These are phyloP conservation scores for Cladobotryum mycophilum DNA, from an alignment of 2,329 filamentous ascomycete genomes.

Conservation along the genomic window DNA sequence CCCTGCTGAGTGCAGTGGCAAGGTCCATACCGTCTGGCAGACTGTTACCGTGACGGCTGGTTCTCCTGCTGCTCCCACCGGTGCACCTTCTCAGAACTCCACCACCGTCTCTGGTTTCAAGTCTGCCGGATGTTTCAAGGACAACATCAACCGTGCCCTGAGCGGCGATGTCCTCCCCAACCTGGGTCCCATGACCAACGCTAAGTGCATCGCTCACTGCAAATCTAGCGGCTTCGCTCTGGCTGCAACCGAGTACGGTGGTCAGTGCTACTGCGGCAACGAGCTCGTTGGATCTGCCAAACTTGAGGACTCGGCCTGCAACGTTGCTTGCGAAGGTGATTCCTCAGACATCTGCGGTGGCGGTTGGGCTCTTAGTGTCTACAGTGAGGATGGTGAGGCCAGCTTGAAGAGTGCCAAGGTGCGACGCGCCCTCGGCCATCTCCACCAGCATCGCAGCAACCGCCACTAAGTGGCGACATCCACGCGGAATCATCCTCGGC, in stretches of 20 bases:
- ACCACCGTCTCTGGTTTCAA: constrained; percentile 25
- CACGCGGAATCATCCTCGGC: too few relatives aligned
- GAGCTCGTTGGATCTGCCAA: constrained; percentile 28
- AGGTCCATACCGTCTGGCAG: constrained; percentile 35
- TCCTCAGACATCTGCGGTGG: constrained; percentile 45
- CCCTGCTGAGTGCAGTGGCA: constrained; percentile 19
- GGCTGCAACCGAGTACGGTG: constrained; percentile 45
- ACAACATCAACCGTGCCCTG: constrained; percentile 31
- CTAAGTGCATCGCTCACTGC: constrained; percentile 45
- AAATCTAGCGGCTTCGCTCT: constrained; percentile 33
- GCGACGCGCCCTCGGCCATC: constrained; percentile 33
- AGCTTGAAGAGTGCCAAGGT: constrained; percentile 21
- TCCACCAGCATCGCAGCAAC: constrained; percentile 26
- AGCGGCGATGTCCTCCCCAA: constrained; percentile 33
- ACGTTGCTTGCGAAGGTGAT: constrained; percentile 41
- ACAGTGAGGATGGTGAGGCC: constrained; percentile 31
- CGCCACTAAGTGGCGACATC: constrained; percentile 17
- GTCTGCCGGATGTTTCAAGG: constrained; percentile 40
- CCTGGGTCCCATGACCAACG: constrained; percentile 37
- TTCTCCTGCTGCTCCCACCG: constrained; percentile 14
- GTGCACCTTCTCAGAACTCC: constrained; percentile 11
- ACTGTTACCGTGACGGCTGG: constrained; percentile 39
- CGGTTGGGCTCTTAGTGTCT: constrained; percentile 39
- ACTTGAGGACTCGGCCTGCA: constrained; percentile 40
- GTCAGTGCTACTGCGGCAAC: constrained; percentile 49